Base-by-base conservation (phyloP, 2,329 filamentous ascomycete genomes). In the Cercospora sesami region DNA sequence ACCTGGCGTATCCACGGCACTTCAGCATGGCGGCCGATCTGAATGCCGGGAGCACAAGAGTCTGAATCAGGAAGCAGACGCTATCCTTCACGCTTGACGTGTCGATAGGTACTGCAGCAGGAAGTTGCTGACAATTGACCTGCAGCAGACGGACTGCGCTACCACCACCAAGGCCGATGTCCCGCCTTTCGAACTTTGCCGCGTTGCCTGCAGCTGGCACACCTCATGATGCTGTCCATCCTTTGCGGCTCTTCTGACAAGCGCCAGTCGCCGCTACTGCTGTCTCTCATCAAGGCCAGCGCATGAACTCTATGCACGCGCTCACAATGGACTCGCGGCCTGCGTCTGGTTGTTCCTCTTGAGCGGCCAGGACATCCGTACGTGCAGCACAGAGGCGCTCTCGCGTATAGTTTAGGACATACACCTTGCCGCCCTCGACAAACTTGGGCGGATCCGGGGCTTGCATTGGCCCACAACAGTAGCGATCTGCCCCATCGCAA, bases 241-340 rank as follows among this genome's bases (percentile, higher is more conserved):
- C 31, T 36, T 10, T 31, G 57, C 28, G 28, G 57, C 57, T 36
- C 59, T 39, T 36, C 14, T 21, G 26, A 51, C 61, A 63, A 42
- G 30, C 61, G 45, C 61, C 30, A 36, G 26, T 18, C 42, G 33
- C 36, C 14, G n/a, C 36, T 48, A 53, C 45, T 53, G 45, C 45
- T 33, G 42, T 28, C 33, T 21, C 61, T 30, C 61, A 28, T n/a
- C 45, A 31, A 55, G 18, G 61, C 61, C 61, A 63, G 36, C 45
- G 31, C 61, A 57, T 31, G 14, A 60, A 60, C 58, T 42, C 30
- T 60, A 60, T 60, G 58, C 58, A 55, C 21, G 36, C 45, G 12
- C 48, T 14, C 48, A 53, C 23, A n/a, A 26, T 12, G 23, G 6
- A n/a, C 4, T 7, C 23, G 48, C 23, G 48, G 48, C 48, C 12